phyloP scores from a whole-genome alignment of 2,329 filamentous ascomycete genomes.

The Ophiostoma ips region DNA sequence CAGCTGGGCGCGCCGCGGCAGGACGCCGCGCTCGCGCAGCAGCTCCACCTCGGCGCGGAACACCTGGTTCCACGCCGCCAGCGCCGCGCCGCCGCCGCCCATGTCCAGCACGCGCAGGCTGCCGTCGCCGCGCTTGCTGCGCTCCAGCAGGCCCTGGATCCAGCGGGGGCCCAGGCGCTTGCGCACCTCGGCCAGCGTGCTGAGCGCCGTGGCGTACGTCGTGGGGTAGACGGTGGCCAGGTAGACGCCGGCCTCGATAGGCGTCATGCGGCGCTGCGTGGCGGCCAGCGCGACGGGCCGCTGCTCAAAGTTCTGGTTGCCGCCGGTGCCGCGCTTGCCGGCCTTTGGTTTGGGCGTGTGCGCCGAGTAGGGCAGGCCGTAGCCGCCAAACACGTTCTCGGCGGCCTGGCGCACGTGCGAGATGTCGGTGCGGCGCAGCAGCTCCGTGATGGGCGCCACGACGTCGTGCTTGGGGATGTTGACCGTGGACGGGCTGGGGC shows the following conservation, averaged over 20 bases:
- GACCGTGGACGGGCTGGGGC: slow-evolving; percentile 59
- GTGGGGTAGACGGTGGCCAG: slow-evolving; percentile 56
- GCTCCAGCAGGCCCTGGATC: slow-evolving; percentile 49
- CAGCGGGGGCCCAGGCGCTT: slow-evolving; percentile 58
- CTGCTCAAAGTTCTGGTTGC: slow-evolving; percentile 36
- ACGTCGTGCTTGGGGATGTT: slow-evolving; percentile 59
- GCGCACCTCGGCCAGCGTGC: slow-evolving; percentile 57
- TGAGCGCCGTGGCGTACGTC: slow-evolving; percentile 53
- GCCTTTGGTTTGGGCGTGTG: slow-evolving; percentile 38
- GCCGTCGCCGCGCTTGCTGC: slow-evolving; percentile 39
- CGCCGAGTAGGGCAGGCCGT: slow-evolving; percentile 61
- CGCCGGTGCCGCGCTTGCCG: slow-evolving; percentile 19
- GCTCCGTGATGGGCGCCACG: slow-evolving; percentile 51
- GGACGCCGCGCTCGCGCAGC: slow-evolving; percentile 44
- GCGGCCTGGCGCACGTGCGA: slow-evolving; percentile 64
- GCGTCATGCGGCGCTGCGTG: slow-evolving; percentile 50
- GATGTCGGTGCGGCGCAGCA: slow-evolving; percentile 54
- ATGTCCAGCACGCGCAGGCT: slow-evolving; percentile 55
- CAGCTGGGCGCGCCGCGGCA: slow-evolving; percentile 29
- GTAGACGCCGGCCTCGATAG: slow-evolving; percentile 64
- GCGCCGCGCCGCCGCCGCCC: slow-evolving; percentile 57
- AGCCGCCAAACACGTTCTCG: slow-evolving; percentile 62
- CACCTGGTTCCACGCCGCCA: slow-evolving; percentile 66
- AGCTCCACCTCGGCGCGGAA: slow-evolving; percentile 68
- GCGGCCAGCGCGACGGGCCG: slow-evolving; percentile 51